Evolutionary conservation across 2,329 filamentous ascomycete species (phyloP).

Genomic region (Fusarium sp.): DNA sequence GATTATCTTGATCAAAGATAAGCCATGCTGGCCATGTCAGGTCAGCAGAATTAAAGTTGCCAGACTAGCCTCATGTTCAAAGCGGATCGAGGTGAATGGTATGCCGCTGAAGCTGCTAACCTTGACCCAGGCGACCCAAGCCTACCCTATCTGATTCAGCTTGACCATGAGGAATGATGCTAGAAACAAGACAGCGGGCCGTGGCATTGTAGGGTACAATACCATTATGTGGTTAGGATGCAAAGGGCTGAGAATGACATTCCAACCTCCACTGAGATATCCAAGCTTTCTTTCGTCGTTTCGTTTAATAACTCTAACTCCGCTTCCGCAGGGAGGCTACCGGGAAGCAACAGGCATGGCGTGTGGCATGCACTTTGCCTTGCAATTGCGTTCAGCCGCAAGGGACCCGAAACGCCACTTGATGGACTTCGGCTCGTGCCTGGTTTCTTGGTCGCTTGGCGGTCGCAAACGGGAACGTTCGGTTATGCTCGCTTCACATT

Average conservation of each 20-base stretch:
- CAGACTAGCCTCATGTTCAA: not conserved
- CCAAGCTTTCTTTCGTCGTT: not conserved
- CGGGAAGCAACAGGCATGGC: not conserved
- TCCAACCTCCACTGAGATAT: not conserved
- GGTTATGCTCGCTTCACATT: not conserved
- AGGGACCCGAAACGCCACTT: conserved; percentile 3
- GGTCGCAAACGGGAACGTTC: conserved; percentile 1
- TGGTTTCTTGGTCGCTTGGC: not conserved
- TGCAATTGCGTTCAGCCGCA: not conserved
- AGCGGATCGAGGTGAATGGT: not conserved
- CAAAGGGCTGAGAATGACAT: not conserved
- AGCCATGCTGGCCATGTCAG: not conserved
- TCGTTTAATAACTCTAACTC: not conserved
- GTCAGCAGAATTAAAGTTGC: not conserved
- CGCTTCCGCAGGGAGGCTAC: not conserved
- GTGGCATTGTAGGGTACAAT: not conserved
- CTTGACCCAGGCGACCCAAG: not conserved
- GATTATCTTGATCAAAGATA: not conserved
- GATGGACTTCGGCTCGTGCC: not conserved
- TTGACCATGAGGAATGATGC: not conserved
- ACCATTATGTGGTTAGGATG: not conserved
- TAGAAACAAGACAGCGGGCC: not conserved
- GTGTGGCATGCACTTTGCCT: not conserved
- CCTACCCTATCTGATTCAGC: not conserved
- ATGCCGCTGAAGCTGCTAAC: not conserved